phyloP scores from a whole-genome alignment of 2,329 filamentous ascomycete species.

The Aspergillus pseudoviridinutans region DNA sequence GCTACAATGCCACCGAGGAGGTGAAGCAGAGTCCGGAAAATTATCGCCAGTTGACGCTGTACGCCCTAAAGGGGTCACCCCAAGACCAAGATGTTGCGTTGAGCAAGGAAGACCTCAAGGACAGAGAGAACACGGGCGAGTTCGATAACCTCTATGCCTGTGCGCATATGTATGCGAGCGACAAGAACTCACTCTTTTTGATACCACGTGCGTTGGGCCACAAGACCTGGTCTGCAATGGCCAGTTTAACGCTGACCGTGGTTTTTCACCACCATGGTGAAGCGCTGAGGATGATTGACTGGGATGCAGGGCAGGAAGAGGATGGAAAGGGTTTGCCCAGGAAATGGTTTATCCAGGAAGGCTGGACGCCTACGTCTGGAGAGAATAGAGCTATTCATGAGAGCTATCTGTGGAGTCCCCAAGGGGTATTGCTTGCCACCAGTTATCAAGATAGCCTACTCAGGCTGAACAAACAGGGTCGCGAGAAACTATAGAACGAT shows the following conservation, averaged over 20 bases:
- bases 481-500: constrained; percentile 17
- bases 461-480: constrained; percentile 19
- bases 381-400: constrained; percentile 47
- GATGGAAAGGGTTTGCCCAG: constrained; percentile 21
- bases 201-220: constrained; percentile 49
- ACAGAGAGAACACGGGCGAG: constrained; percentile 27
- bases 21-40: constrained; percentile 26
- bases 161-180: constrained; percentile 55
- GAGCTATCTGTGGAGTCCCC: constrained; percentile 43
- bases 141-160: constrained; percentile 54
- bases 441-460: constrained; percentile 50
- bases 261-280: constrained; percentile 44
- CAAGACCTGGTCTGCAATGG: constrained; percentile 40
- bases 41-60: constrained; percentile 45
- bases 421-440: constrained; percentile 45
- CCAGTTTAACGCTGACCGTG: constrained; percentile 47
- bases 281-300: constrained; percentile 41
- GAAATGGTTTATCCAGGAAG: constrained; percentile 50
- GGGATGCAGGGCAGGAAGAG: constrained; percentile 13
- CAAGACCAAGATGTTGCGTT: constrained; percentile 15
- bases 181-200: constrained; percentile 53
- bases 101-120: constrained; percentile 14
- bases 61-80: constrained; percentile 43
- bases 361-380: constrained; percentile 42
- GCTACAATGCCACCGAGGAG: constrained; percentile 39